A percentile compares a stretch with the other conserved stretches of the same genome.
These are phyloP conservation scores for Apiospora sp. DNA, from an alignment of 2,329 filamentous ascomycete species.

Conservation along the genomic window DNA sequence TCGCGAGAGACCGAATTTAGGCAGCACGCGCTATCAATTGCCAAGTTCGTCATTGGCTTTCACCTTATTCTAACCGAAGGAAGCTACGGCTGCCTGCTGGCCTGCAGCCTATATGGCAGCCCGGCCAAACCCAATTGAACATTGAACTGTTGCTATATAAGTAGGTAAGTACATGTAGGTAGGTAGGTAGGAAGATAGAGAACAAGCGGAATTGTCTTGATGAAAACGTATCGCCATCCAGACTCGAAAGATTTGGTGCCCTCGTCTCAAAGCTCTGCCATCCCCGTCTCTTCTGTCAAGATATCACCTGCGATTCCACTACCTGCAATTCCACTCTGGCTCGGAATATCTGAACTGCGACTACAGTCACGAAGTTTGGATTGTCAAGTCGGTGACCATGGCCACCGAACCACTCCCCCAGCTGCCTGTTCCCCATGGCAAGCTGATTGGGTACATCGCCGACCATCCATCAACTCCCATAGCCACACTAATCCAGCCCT, in stretches of 20 bases:
- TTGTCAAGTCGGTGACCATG: constrained; percentile 41
- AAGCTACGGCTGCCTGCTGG: background rate
- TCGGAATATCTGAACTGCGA: background rate
- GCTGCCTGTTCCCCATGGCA: constrained; percentile 55
- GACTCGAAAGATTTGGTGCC: background rate
- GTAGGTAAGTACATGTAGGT: background rate
- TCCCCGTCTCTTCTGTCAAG: background rate
- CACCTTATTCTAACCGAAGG: background rate
- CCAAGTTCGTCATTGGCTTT: background rate
- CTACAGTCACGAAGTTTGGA: background rate
- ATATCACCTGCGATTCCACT: background rate
- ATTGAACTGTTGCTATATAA: background rate
- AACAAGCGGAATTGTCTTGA: background rate
- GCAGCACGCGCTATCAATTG: constrained; percentile 2
- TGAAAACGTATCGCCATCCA: background rate
- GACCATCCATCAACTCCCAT: constrained; percentile 62
- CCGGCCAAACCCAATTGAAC: background rate
- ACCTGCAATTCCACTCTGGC: too few relatives aligned
- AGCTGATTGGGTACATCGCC: constrained; percentile 61
- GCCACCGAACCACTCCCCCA: constrained; percentile 48
- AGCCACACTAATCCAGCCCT: constrained; percentile 68
- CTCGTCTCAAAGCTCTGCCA: background rate
- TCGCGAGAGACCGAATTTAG: background rate
- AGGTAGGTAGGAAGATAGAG: background rate
- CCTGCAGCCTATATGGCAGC: background rate